Base-by-base conservation (phyloP, 176 grass and related monocot species). In the Ensete glaucum region DNA sequence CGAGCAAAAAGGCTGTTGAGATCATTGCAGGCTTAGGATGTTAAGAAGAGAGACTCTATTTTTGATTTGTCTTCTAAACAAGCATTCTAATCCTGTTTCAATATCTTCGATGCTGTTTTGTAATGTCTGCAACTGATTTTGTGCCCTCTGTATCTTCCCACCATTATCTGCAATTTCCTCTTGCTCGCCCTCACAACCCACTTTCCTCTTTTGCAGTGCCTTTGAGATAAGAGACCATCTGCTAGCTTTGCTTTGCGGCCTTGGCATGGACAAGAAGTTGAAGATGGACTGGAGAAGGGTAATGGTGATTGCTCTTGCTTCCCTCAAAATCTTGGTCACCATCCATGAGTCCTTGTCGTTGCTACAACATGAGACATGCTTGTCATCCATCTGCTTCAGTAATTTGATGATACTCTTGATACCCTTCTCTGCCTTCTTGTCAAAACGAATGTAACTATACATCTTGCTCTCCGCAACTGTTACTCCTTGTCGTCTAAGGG, bases 151-250 rank as follows among this genome's bases (percentile, higher is more conserved):
- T 6, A 10, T 53, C 23, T 43, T 50, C 19, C 11, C 27, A 13
- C 62, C 56, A 51, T 62, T 13, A 21, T 2, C 55, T 3, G 2
- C 55, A 76, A 48, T 8, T 1, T 49, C 29, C 8, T 74, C 53
- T 9, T 27, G 53, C 50, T 74, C 53, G 10, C 29, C 73, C 24
- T 22, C 24, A 8, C 24, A 62, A 17, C 26, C 27, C 19, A 19
- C 53, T 76, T 50, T 76, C 54, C 54, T 62, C 73, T 76, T 76
- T 54, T 49, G 73, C 55, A 76, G 7, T 48, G 53, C 57, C 9
- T 59, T 76, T 22, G 73, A 62, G 56, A 76, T 34, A 62, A 76
- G 73, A 62, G 73, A 62, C 73, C 55, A 62, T 58, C 19, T 76
- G 27, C 29, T 76, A 1, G 26, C 9, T 58, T 62, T 76, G 15